Evolutionary conservation across 1,284 basidiomycete species (phyloP), one percentile per base, ranked within the genome.

Genomic region (Xerocomus nothofagi): DNA sequence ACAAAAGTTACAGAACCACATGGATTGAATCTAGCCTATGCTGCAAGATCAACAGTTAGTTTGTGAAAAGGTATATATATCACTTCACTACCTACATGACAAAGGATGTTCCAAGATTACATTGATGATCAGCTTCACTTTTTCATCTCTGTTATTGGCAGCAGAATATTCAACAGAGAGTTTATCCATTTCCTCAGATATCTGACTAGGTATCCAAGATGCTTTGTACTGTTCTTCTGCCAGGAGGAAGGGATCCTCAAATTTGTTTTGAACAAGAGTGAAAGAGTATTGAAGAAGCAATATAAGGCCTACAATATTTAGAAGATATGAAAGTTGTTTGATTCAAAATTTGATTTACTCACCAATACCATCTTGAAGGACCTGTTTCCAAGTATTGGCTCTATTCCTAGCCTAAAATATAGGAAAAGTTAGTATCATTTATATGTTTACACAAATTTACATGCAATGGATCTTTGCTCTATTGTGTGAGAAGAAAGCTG

Each of bases 31-130:
- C 6, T 24, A 24, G 23, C 23, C 23, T 24, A 3, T 24, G 23
- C 23, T 24, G 6, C 6, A 6, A 24, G 23, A 24, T 24, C 4
- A 4, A 6, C 4, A 4, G 23, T 24, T 24, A 24, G 23, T 24
- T 4, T 24, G 23, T 24, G 23, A 82, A 39, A 32, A 32, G n/a
- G 4, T n/a, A 32, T 32, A 3, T n/a, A 32, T 32, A 9, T 32
- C n/a, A 32, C n/a, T n/a, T 32, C 9, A 17, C 8, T 3, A 32
- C 31, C n/a, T 32, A n/a, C n/a, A n/a, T n/a, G n/a, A 17, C 8
- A 32, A 17, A 9, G 31, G 15, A 9, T 32, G n/a, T 8, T 17
- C 8, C n/a, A 10, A n/a, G 7, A 32, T 32, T 2, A 17, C n/a
- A 32, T 32, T 9, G 15, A 32, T 32, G 4, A 32, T 9, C 8